These are phyloP conservation scores for Diaporthe sp. DNA, from an alignment of 2,329 filamentous ascomycete species.

Conservation along the genomic window DNA sequence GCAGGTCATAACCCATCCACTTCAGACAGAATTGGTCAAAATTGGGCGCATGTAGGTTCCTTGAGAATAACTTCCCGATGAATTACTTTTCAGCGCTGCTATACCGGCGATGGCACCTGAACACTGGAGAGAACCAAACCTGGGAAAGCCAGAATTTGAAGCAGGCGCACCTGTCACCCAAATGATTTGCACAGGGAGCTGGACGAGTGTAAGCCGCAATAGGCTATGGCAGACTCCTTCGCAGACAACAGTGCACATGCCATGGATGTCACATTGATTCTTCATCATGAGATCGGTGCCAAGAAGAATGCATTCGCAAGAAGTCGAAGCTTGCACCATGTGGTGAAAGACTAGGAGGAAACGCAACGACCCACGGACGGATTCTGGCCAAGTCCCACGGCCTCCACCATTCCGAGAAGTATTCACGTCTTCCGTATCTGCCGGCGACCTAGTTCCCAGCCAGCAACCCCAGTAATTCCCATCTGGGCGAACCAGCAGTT, in stretches of 20 bases:
- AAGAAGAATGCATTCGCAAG: background rate
- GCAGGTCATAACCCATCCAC: no score
- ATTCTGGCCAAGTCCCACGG: background rate
- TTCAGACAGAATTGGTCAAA: background rate
- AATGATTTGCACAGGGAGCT: background rate
- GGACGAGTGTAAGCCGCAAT: no score
- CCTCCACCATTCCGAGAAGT: background rate
- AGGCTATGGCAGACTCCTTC: no score
- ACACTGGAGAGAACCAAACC: background rate
- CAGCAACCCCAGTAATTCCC: background rate
- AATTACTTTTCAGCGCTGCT: background rate
- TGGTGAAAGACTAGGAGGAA: background rate
- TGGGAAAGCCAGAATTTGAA: background rate
- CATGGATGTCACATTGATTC: background rate
- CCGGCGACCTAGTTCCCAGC: background rate
- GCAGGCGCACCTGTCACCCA: no score
- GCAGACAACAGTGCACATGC: background rate
- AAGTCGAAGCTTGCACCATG: background rate
- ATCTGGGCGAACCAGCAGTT: background rate
- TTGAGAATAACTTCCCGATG: no score
- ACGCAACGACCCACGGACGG: background rate
- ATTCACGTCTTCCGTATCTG: background rate
- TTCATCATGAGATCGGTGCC: background rate
- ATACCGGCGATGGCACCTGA: background rate
- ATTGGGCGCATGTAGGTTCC: no score